Base-by-base conservation (phyloP, 768 basidiomycete species). In the Coprinopsis cinerea region DNA sequence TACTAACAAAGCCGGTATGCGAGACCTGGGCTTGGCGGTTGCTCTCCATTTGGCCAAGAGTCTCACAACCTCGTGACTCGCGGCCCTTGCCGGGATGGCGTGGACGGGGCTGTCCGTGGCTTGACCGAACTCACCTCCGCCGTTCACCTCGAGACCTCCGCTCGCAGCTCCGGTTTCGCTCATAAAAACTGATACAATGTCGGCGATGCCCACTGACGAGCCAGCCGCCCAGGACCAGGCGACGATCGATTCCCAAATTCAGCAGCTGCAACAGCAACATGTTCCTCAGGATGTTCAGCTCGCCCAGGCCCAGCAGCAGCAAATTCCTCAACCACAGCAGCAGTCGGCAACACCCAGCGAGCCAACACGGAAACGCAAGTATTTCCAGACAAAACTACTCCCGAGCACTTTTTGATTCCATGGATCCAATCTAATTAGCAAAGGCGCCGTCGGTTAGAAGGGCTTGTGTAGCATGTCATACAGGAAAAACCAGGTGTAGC, bases 401-500 rank as follows among this genome's bases (percentile, higher is more conserved):
- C 59, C 60, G 53, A 30, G 48, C 59, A 35, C 45, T 47, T 50
- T 36, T 55, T 58, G 50, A 56, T 54, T 32, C 30, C 15, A 15
- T 32, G 47, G 50, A 54, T 52, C 46, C 55, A 35, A 48, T 40
- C 48, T 40, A 47, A 39, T 44, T 62, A 88, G 85, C 85, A 53
- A 88, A 90, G 67, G 84, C 83, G 37, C 86, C 87, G 26, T 88
- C 86, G 37, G 88, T 88, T 48, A 79, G 88, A 55, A 75, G 88
- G 54, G 88, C 88, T 1, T 90, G 88, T 55, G 77, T 81, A 32
- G 83, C 88, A 13, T 90, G 88, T 66, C 88, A 90, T 65, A 72
- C 85, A 44, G 88, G 88, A 45, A 90, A 90, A 69, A 90, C 88
- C 11, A 72, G 87, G 57, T 90, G 88, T 59, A 88, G 85, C 57